Evolutionary conservation across 2,329 filamentous ascomycete genomes (phyloP).

Genomic region (Fusarium equiseti): DNA sequence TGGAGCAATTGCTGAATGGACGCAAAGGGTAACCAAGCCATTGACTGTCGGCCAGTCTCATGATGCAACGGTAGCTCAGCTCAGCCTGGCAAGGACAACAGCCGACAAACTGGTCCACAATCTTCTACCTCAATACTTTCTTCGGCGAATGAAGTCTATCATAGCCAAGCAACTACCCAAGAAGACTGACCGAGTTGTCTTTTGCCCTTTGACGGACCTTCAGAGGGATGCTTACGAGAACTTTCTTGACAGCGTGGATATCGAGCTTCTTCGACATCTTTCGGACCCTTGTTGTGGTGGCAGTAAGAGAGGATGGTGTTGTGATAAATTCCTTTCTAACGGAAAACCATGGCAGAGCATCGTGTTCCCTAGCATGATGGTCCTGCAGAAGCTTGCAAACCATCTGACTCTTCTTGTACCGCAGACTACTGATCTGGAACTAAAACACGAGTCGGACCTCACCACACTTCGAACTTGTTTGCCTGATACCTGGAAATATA

Average conservation of each 20-base stretch:
- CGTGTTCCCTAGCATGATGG: slow-evolving; percentile 87
- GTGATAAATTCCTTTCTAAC: slow-evolving; percentile 68
- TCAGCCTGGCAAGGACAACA: slow-evolving; percentile 83
- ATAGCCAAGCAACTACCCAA: slow-evolving; percentile 94
- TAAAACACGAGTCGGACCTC: slow-evolving; percentile 83
- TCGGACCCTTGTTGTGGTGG: slow-evolving; percentile 76
- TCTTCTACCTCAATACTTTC: slow-evolving; percentile 88
- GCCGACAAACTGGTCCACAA: slow-evolving; percentile 88
- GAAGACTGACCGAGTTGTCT: slow-evolving; percentile 94
- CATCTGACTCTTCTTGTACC: slow-evolving; percentile 92
- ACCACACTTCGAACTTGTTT: slow-evolving; percentile 79
- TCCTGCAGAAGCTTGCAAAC: slow-evolving; percentile 88
- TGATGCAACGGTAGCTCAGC: slow-evolving; percentile 85
- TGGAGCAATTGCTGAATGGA: slow-evolving; percentile 78
- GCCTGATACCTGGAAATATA: slow-evolving; percentile 78
- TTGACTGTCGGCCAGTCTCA: slow-evolving; percentile 91
- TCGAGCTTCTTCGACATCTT: slow-evolving; percentile 75
- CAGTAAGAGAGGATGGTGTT: slow-evolving; percentile 83
- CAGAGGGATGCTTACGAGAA: slow-evolving; percentile 87
- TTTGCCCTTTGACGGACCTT: slow-evolving; percentile 87
- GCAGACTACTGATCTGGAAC: slow-evolving; percentile 67
- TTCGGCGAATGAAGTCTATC: slow-evolving; percentile 91
- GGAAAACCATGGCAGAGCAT: slow-evolving; percentile 78
- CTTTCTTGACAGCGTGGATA: slow-evolving; percentile 76
- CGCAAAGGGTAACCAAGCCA: slow-evolving; percentile 79